A percentile compares a stretch with the other conserved stretches of the same genome.
These are phyloP conservation scores for Cephalotrichum gorgonifer DNA, from an alignment of 2,329 filamentous ascomycete species.

Conservation along the genomic window DNA sequence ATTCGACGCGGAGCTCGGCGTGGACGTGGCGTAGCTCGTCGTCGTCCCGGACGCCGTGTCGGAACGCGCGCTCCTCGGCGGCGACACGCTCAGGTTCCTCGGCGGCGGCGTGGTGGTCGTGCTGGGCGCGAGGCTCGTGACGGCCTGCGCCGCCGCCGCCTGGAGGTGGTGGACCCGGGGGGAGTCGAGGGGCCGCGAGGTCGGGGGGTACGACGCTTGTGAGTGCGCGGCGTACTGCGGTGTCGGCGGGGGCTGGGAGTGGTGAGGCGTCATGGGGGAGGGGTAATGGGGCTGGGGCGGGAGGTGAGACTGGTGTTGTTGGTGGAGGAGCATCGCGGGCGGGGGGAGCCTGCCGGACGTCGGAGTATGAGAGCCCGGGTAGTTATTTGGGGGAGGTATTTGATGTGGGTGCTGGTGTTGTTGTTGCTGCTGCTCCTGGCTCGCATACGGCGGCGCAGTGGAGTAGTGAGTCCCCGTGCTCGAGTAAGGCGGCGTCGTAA, in stretches of 20 bases:
- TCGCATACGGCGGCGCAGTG: constrained; percentile 9
- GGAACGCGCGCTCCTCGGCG: constrained; percentile 30
- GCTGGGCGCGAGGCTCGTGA: constrained; percentile 22
- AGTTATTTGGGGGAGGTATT: constrained; percentile 13
- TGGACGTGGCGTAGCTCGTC: constrained; percentile 8
- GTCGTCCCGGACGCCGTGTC: constrained; percentile 15
- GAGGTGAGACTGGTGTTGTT: constrained; percentile 17
- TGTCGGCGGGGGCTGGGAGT: constrained; percentile 6
- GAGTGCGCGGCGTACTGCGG: constrained; percentile 19
- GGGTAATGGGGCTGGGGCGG: constrained; percentile 21
- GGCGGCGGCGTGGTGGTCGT: constrained; percentile 29
- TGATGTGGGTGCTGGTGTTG: constrained; percentile 11
- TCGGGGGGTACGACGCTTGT: constrained; percentile 4
- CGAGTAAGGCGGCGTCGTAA: constrained; percentile 40
- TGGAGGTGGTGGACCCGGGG: constrained; percentile 29
- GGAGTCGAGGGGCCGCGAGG: constrained; percentile 5
- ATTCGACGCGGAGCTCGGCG: constrained; percentile 11
- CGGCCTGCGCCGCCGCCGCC: constrained; percentile 28
- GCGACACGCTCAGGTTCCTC: constrained; percentile 36
- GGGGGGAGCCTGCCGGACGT: constrained; percentile 18
- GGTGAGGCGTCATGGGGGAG: constrained; percentile 7
- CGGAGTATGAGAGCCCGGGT: constrained; percentile 15
- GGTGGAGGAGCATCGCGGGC: constrained; percentile 10
- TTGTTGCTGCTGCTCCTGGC: constrained; percentile 13
- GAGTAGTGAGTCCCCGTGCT: constrained; percentile 24